A percentile compares a stretch with the other conserved stretches of the same genome.
Evolutionary conservation across 352 stramenopile genomes (phyloP).

Genomic region (Pythium phragmitis): DNA sequence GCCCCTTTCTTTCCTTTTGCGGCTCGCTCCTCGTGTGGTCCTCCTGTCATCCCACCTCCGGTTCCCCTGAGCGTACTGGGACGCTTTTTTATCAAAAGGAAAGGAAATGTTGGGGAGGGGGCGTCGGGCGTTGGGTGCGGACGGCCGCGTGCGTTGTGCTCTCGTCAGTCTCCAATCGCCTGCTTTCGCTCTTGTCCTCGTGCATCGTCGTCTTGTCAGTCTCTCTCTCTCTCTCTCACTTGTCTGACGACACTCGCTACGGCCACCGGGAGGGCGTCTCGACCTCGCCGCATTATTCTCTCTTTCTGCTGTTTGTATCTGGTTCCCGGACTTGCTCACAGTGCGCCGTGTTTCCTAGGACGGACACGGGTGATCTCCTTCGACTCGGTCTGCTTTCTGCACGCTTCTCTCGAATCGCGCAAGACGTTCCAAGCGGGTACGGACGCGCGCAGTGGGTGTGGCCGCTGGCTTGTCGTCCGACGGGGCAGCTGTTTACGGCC

Average conservation of each 20-base stretch:
- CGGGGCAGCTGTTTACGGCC: conserved; percentile 12
- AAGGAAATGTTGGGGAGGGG: conserved; percentile 74
- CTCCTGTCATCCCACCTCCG: too few species aligned
- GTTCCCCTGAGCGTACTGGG: conserved; percentile 17
- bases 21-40: background rate
- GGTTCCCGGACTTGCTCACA: too few species aligned
- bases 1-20: conserved; percentile 73
- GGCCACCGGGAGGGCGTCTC: background rate
- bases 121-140: conserved; percentile 18
- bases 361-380: too few species aligned
- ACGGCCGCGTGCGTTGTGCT: background rate
- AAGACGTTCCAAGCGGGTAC: background rate
- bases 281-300: background rate
- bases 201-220: background rate
- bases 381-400: background rate
- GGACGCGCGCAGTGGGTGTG: background rate
- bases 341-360: too few species aligned
- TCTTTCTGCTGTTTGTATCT: too few species aligned
- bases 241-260: background rate
- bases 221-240: background rate
- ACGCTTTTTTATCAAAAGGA: conserved; percentile 35
- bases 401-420: background rate
- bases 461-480: conserved; percentile 24
- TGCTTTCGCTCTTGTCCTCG: conserved; percentile 17
- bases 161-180: conserved; percentile 10